These are phyloP conservation scores for Lecanicillium sp. DNA, from an alignment of 2,329 filamentous ascomycete genomes.

Conservation along the genomic window DNA sequence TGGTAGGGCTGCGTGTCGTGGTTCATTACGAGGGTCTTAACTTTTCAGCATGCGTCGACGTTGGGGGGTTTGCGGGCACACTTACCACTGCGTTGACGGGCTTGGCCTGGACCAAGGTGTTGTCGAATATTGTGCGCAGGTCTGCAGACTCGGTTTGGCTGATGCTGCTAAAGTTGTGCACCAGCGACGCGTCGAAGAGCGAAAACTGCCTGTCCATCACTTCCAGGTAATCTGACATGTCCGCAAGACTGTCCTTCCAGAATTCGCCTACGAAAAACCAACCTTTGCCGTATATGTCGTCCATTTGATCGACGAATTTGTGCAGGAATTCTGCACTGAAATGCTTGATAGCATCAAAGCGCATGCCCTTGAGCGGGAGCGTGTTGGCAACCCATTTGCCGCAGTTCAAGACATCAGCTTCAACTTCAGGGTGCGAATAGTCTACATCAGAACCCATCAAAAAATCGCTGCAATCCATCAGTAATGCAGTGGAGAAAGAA, in stretches of 20 bases:
- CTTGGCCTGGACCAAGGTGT: conserved; percentile 44
- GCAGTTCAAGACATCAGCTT: conserved; percentile 60
- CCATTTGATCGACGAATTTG: conserved; percentile 55
- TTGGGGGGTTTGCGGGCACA: not conserved
- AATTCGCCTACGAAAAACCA: conserved; percentile 36
- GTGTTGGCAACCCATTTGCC: conserved; percentile 59
- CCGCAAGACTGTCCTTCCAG: conserved; percentile 32
- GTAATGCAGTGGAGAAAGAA: conserved; percentile 36
- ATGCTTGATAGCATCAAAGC: conserved; percentile 69
- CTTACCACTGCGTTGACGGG: conserved; percentile 32
- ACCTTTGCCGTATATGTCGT: conserved; percentile 34
- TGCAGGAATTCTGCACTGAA: conserved; percentile 61
- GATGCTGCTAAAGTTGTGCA: conserved; percentile 59
- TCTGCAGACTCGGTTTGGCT: conserved; percentile 53
- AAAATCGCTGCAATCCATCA: conserved; percentile 50
- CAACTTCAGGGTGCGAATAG: conserved; percentile 57
- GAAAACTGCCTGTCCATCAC: conserved; percentile 50
- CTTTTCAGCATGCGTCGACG: not conserved
- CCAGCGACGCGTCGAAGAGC: conserved; percentile 62
- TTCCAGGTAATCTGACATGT: conserved; percentile 26
- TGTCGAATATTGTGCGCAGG: conserved; percentile 57
- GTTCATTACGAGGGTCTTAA: conserved; percentile 59
- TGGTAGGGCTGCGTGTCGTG: conserved; percentile 56
- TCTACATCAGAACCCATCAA: conserved; percentile 70
- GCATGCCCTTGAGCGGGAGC: conserved; percentile 57